Evolutionary conservation across 768 basidiomycete species (phyloP), one percentile per base, ranked within the genome.

Genomic region (Pisolithus albus): DNA sequence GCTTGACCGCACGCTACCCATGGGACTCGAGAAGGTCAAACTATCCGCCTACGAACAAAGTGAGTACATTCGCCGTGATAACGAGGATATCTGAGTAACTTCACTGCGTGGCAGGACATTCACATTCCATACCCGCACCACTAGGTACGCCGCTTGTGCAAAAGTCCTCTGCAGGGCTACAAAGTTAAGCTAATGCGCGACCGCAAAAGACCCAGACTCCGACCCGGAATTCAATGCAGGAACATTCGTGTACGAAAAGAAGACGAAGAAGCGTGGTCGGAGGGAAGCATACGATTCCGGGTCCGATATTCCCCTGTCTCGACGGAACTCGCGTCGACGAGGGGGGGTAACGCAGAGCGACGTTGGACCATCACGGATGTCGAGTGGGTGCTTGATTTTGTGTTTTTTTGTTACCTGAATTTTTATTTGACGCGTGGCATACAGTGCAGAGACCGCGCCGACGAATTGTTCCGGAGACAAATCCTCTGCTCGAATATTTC

Each of bases 401-500:
- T 37, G 15, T 18, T 7, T 5, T 16, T 9, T 32, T 13, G 7
- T 28, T 40, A 4, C 6, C 36, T 2, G 11, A 16, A 23, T 19
- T 37, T 10, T 53, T 0, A n/a, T n/a, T 24, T 7, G 26, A 30
- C 44, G 18, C 44, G 15, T 44, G 34, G 9, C 37, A 26, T 34
- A 24, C 24, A 59, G 57, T 46, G 43, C 58, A 36, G 23, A 28
- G 34, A 2, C 37, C 42, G 8, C 51, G 49, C 21, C 52, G 34
- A 21, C 21, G 21, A 5, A 19, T 19, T 39, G 59, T 23, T 11
- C 46, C 50, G 10, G 55, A 55, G 49, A 44, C 39, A 18, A 81
- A 81, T 56, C 77, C 78, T 0, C 64, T 82, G 3, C 61, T 72
- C 38, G 64, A 74, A 49, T 82, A 72, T 53, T 82, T 82, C 49